Base-by-base conservation (phyloP, 768 basidiomycete genomes). In the Ramaria sp. region DNA sequence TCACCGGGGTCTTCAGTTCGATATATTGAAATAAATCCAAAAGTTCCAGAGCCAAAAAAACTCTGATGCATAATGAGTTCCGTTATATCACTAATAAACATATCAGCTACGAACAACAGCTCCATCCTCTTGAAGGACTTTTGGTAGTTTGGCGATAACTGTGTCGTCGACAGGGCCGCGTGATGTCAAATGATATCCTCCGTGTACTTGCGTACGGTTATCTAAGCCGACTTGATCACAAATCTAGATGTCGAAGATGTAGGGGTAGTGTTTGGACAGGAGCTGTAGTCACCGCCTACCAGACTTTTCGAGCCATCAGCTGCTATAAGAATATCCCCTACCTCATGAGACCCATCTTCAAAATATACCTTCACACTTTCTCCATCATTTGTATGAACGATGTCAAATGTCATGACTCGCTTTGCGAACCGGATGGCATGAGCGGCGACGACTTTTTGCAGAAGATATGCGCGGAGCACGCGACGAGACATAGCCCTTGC, bases 231-330 rank as follows among this genome's bases (percentile, higher is more conserved):
- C 32, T 55, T 55, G 53, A 16, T 55, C 43, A 25, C 34, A 24
- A 27, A 55, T 55, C 53, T 55, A 34, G 8, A 27, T 8, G 45
- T 47, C 25, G 1, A 27, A 18, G 9, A 52, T 18, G 34, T 5
- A 39, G 15, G 28, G n/a, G 6, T 36, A 8, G 20, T 12, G 44
- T 16, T 44, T 15, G 12, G 20, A n/a, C 30, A 16, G 2, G 30
- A 6, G 13, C 20, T 34, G 13, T 2, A 18, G n/a, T 9, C 3
- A 20, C 16, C 9, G 18, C 53, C 28, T 20, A 55, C 53, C 30
- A 37, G 27, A 55, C 53, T 55, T 34, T 55, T 45, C 13, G 53
- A 55, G 32, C 53, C 53, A 37, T 55, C 53, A 32, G 53, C 53
- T 30, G 53, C 42, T 30, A 55, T 47, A 16, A 55, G 24, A 37